phyloP scores from a whole-genome alignment of 768 basidiomycete genomes.

The Mycena haematopus region DNA sequence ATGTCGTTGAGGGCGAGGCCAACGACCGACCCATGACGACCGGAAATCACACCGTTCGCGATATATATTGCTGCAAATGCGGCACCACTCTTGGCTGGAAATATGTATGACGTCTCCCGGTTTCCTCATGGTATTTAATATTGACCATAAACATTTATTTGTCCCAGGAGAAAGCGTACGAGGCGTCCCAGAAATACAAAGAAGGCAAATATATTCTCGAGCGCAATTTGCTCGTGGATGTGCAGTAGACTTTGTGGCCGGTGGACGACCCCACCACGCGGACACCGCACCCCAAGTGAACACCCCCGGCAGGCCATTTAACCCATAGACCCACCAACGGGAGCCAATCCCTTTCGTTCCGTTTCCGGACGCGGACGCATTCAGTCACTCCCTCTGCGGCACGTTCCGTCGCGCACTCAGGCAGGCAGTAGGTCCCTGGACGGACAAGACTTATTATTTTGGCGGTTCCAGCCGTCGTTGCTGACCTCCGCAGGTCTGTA shows the following conservation, averaged over 20 bases:
- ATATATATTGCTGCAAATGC: slow-evolving; percentile 94
- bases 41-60: slow-evolving; percentile 93
- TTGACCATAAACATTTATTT: no score
- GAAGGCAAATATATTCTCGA: slow-evolving; percentile 99
- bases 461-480: slow-evolving; percentile 2
- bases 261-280: slow-evolving; percentile 24
- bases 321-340: slow-evolving; percentile 22
- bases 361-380: slow-evolving; percentile 3
- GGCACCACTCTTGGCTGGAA: slow-evolving; percentile 92
- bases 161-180: slow-evolving; percentile 87
- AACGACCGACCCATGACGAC: slow-evolving; percentile 97
- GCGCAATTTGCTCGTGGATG: slow-evolving; percentile 86
- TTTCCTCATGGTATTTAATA: background rate
- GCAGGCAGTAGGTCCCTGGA: slow-evolving; percentile 9
- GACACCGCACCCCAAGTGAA: slow-evolving; percentile 8
- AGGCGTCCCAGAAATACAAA: slow-evolving; percentile 93
- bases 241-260: slow-evolving; percentile 60
- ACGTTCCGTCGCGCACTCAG: background rate
- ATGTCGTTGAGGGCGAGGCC: slow-evolving; percentile 87
- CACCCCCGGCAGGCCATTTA: slow-evolving; percentile 27
- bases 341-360: no score
- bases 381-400: slow-evolving; percentile 9
- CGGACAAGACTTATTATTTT: background rate
- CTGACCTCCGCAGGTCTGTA: slow-evolving; percentile 24
- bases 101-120: slow-evolving; percentile 70